A percentile compares a stretch with the other conserved stretches of the same genome.
phyloP scores from a whole-genome alignment of 257 asterid genomes.

The Plantago major region DNA sequence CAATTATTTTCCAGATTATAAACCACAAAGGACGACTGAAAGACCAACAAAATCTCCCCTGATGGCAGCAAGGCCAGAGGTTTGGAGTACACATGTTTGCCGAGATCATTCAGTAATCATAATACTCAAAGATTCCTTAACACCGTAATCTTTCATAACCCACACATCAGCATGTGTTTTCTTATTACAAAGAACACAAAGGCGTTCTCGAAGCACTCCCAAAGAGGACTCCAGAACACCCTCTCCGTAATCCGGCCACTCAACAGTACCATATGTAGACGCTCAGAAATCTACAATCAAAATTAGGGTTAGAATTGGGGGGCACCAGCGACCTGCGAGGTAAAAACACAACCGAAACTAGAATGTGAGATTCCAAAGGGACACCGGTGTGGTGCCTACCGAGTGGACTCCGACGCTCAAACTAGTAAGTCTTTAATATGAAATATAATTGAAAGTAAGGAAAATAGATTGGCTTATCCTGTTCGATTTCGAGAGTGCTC shows the following conservation, averaged over 20 bases:
- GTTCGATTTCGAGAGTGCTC: no score
- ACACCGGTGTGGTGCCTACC: no score
- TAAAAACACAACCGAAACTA: no score
- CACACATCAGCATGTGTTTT: constrained; percentile 29
- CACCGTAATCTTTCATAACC: constrained; percentile 48
- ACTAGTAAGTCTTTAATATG: no score
- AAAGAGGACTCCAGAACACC: constrained; percentile 19
- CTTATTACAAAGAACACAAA: constrained; percentile 29
- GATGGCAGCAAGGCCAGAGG: constrained; percentile 30
- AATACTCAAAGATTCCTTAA: constrained; percentile 40
- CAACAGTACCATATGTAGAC: constrained; percentile 22
- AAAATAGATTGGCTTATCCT: no score
- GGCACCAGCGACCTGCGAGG: no score
- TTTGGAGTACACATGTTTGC: constrained; percentile 2
- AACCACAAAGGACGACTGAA: constrained; percentile 22
- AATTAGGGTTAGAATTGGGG: no score
- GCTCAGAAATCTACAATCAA: no score
- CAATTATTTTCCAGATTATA: constrained; percentile 27
- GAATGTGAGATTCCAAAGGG: no score
- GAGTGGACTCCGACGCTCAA: no score
- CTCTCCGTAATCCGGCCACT: constrained; percentile 31
- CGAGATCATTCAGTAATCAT: constrained; percentile 19
- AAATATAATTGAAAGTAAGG: no score
- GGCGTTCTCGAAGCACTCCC: constrained; percentile 32
- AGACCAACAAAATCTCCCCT: constrained; percentile 34